Base-by-base conservation (phyloP, 2,329 filamentous ascomycete genomes). In the Scleromitrula shiraiana region DNA sequence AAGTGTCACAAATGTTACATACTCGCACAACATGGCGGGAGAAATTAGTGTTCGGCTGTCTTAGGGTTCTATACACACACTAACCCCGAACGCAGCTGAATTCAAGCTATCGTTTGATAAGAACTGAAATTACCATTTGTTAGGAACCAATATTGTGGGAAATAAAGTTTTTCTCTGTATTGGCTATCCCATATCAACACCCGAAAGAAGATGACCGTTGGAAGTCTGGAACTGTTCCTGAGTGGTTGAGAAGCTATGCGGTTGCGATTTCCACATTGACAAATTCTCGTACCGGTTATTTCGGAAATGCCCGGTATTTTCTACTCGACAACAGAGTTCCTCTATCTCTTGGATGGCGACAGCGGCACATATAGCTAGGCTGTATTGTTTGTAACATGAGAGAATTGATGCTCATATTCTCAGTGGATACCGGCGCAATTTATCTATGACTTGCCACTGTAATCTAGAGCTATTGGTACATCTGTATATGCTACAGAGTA, bases 21-120 rank as follows among this genome's bases (percentile, higher is more conserved):
- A 41, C 45, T 47, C 45, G 45, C 45, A 47, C 45, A 35, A 47
- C 37, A 47, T 37, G 26, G 27, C 9, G 29, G 38, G 30, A 32
- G 36, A 27, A 47, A 42, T 41, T 19, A 42, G 30, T 42, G 29
- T 47, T 47, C 23, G 38, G 29, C n/a, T 47, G 37, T 42, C 45
- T 47, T 22, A 42, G 45, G 23, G 2, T 35, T 29, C 15, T 24
- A 27, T 27, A 26, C 33, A 22, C 12, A 23, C 24, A 20, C 22
- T 15, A 33, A 35, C 10, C n/a, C 27, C 29, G 37, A 41, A 41
- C 38, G 33, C 45, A 36, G 19, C 17, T 42, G 20, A 19, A 29
- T 15, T 14, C 37, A 47, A 10, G 14, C 14, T n/a, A 22, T 27
- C 27, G 30, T 17, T 20, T 15, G 17, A 35, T 41, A 20, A 15